phyloP scores from a whole-genome alignment of 208 protist genomes.

The Trypanosomatidae sp. region DNA sequence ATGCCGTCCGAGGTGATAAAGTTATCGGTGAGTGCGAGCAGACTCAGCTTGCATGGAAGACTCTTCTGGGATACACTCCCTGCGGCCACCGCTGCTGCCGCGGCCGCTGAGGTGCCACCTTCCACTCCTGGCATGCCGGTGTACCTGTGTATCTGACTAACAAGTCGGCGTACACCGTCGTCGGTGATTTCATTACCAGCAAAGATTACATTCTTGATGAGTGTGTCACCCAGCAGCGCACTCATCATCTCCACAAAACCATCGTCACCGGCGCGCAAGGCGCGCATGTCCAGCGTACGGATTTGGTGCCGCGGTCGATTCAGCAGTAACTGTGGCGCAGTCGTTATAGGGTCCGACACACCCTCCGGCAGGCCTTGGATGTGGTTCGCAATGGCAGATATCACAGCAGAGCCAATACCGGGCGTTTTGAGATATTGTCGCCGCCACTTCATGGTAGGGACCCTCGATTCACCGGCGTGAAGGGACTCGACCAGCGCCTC shows the following conservation, averaged over 20 bases:
- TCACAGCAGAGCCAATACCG: constrained; percentile 35
- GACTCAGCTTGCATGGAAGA: constrained; percentile 25
- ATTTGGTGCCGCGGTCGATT: constrained; percentile 26
- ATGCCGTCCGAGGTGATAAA: constrained; percentile 44
- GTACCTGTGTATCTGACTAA: constrained; percentile 14
- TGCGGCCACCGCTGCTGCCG: background rate
- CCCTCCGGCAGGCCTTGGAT: constrained; percentile 15
- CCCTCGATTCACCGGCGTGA: constrained; percentile 24
- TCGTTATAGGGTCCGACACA: background rate
- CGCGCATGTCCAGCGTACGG: constrained; percentile 60
- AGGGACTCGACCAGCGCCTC: constrained; percentile 46
- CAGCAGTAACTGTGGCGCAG: background rate
- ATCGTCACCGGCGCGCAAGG: constrained; percentile 53
- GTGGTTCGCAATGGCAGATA: constrained; percentile 23
- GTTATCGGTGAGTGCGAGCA: constrained; percentile 56
- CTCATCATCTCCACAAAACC: constrained; percentile 47
- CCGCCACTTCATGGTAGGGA: constrained; percentile 55
- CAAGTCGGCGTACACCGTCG: constrained; percentile 31
- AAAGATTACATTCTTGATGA: constrained; percentile 41
- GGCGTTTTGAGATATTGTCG: constrained; percentile 47
- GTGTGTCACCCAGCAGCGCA: constrained; percentile 35
- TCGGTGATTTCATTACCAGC: constrained; percentile 63
- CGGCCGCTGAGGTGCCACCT: background rate
- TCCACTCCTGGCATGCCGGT: background rate
- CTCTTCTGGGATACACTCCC: constrained; percentile 1